Base-by-base conservation (phyloP, 2,329 filamentous ascomycete species). In the Xylariaceae sp. region DNA sequence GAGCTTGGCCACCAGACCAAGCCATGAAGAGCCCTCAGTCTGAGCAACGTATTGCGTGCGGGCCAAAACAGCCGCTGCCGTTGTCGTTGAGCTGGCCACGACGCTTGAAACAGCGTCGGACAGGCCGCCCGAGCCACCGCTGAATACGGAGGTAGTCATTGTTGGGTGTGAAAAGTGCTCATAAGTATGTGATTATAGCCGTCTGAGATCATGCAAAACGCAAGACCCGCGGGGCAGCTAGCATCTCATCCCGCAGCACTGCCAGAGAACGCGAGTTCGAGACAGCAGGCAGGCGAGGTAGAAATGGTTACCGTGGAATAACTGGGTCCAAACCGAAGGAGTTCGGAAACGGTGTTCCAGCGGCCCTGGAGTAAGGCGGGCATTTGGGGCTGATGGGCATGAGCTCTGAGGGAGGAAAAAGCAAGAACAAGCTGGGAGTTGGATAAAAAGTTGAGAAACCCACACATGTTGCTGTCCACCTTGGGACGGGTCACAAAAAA, bases 1-100 rank as follows among this genome's bases (percentile, higher is more conserved):
- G 64, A 85, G 68, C 70, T 78, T 78, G 17, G 79, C 83, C 57
- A 86, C 72, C 55, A 83, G 71, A 18, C 83, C 82, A 51, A 87
- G 75, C 83, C 83, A 87, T 49, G 74, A 76, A 3, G 69, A 66
- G 45, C 64, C 64, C 23, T 70, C 64, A 13, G 58, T 56, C 13
- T 64, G 65, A 10, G 64, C 66, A 17, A 69, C 67, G 49, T 68
- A 62, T 17, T 69, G 67, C 30, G 65, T 63, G 2, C 59, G 63
- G 10, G 62, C 62, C 9, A 68, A 57, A 18, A 64, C 66, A 17
- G 69, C 66, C 15, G 64, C 62, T 34, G 69, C 61, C 10, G 68
- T 66, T 2, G 63, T 57, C 18, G 67, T 61, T 37, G 71, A 69
- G 61, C 58, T 66, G 34, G 66, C 62, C 58, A 67, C 61, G 35